These are phyloP conservation scores for Phyllosticta ampelicida DNA, from an alignment of 2,329 filamentous ascomycete species.

Conservation along the genomic window DNA sequence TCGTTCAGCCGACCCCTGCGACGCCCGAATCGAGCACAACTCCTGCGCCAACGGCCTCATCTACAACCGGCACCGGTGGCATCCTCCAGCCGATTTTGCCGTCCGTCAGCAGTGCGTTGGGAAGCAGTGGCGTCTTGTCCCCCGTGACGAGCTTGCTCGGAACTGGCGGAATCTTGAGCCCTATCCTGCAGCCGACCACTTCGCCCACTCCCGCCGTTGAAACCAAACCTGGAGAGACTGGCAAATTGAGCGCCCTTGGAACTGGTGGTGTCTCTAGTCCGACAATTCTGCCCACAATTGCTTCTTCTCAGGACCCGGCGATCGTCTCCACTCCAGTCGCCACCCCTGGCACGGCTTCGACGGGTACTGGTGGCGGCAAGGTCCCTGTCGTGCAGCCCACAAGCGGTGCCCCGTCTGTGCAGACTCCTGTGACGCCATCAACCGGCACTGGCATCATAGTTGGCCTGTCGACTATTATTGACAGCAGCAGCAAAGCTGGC, in stretches of 20 bases:
- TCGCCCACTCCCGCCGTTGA: neutral
- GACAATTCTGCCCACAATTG: conserved; percentile 3
- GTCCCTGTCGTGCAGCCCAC: conserved; percentile 7
- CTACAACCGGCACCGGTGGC: neutral
- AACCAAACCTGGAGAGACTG: neutral
- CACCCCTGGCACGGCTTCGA: neutral
- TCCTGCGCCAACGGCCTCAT: neutral
- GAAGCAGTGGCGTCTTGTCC: neutral
- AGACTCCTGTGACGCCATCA: conserved; percentile 1
- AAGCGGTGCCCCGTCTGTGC: neutral
- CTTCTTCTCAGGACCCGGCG: neutral
- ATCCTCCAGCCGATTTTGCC: conserved; percentile 5
- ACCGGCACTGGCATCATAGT: conserved; percentile 20
- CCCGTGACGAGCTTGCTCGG: conserved; percentile 5
- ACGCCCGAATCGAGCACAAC: neutral
- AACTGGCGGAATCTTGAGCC: conserved; percentile 1
- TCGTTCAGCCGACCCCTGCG: conserved; percentile 6
- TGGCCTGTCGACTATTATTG: conserved; percentile 22
- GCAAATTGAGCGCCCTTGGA: conserved; percentile 1
- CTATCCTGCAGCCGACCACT: conserved; percentile 1
- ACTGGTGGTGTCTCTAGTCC: conserved; percentile 9
- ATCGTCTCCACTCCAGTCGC: conserved; percentile 14
- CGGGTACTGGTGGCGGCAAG: conserved; percentile 6
- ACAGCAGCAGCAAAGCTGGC: conserved; percentile 7
- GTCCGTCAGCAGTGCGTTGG: conserved; percentile 1